Percentiles rank a stretch among this genome's conserved stretches.
These are phyloP conservation scores for Akanthomyces uredinophilus DNA, from an alignment of 2,329 filamentous ascomycete species.

Conservation along the genomic window DNA sequence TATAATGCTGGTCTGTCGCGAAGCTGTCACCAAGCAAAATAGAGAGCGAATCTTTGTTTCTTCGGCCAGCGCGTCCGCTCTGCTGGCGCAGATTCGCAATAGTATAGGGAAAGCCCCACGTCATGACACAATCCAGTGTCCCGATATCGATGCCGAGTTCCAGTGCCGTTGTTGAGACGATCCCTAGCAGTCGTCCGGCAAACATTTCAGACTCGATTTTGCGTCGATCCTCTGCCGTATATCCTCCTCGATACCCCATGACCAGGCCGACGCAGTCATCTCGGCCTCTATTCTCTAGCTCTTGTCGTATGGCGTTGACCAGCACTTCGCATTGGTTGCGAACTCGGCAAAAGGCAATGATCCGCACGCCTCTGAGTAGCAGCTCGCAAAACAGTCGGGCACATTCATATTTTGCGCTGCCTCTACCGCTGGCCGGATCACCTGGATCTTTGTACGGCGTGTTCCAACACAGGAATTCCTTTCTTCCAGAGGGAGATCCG, in stretches of 20 bases:
- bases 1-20: constrained; percentile 90
- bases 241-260: constrained; percentile 94
- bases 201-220: constrained; percentile 96
- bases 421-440: constrained; percentile 81
- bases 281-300: constrained; percentile 68
- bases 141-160: constrained; percentile 96
- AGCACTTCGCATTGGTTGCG: constrained; percentile 85
- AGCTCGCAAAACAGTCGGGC: constrained; percentile 87
- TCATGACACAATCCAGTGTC: constrained; percentile 86
- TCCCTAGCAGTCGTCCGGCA: constrained; percentile 84
- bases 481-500: constrained; percentile 81
- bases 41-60: constrained; percentile 90
- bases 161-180: constrained; percentile 87
- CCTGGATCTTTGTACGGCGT: constrained; percentile 87
- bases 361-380: constrained; percentile 78
- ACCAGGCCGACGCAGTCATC: constrained; percentile 72
- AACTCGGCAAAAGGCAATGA: constrained; percentile 89
- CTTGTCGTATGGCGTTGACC: constrained; percentile 71
- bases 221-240: constrained; percentile 84
- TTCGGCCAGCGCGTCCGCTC: constrained; percentile 82
- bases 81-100: constrained; percentile 94
- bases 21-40: constrained; percentile 86
- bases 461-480: constrained; percentile 97
- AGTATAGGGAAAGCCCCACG: constrained; percentile 90
- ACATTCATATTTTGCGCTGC: constrained; percentile 78